Conservation (phyloP, 176 grass and related monocot genomes). For the Tillandsia leiboldiana region DNA sequence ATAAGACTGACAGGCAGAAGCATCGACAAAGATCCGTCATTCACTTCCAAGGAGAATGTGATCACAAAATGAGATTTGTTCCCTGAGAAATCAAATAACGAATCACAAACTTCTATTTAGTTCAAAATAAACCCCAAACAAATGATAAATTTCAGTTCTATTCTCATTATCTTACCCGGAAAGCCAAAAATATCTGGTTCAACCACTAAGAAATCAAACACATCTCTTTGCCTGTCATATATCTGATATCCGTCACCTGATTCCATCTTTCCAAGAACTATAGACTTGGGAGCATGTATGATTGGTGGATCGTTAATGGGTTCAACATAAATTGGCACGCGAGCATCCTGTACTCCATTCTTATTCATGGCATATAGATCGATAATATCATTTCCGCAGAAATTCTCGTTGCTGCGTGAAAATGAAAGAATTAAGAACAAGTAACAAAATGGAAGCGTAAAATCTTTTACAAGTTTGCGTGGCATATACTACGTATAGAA, state of each 20-base stretch:
- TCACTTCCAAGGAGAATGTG: slow-evolving; percentile 58
- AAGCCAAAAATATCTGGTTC: slow-evolving; percentile 60
- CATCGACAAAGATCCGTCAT: slow-evolving; percentile 39
- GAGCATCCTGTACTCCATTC: slow-evolving; percentile 35
- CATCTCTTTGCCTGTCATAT: slow-evolving; percentile 52
- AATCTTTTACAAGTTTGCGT: too few species aligned
- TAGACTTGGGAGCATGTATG: slow-evolving; percentile 52
- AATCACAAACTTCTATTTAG: background rate
- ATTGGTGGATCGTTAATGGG: slow-evolving; percentile 68
- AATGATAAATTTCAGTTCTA: background rate
- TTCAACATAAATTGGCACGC: slow-evolving; percentile 41
- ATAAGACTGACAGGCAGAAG: slow-evolving; percentile 34
- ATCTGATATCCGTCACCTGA: slow-evolving; percentile 40
- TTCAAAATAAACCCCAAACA: background rate
- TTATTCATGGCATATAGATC: slow-evolving; percentile 34
- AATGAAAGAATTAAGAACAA: background rate
- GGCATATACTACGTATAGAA: too few species aligned
- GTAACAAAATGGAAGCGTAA: background rate
- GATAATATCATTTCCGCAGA: slow-evolving; percentile 62
- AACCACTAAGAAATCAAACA: slow-evolving; percentile 46
- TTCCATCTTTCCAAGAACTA: slow-evolving; percentile 44
- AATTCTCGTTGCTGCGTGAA: slow-evolving; percentile 54
- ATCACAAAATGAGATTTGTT: slow-evolving; percentile 57
- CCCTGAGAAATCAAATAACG: slow-evolving; percentile 24
- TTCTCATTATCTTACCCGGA: slow-evolving; percentile 29